These are phyloP conservation scores for Candida sp. DNA, from an alignment of 1,139 yeast species.

Conservation along the genomic window DNA sequence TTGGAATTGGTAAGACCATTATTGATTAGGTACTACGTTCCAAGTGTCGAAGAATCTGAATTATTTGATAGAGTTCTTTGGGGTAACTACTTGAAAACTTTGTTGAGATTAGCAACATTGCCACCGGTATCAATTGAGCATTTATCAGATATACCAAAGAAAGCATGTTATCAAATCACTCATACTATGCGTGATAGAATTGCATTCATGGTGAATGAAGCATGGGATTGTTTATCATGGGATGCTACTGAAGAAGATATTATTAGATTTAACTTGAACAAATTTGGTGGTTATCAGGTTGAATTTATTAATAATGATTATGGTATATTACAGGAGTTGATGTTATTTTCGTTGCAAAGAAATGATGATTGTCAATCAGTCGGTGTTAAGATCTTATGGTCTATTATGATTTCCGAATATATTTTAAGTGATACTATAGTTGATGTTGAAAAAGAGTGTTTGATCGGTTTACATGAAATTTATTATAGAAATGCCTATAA, in stretches of 20 bases:
- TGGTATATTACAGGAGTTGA: slow-evolving; percentile 60
- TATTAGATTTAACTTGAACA: slow-evolving; percentile 56
- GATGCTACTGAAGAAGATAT: slow-evolving; percentile 58
- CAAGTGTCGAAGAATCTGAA: slow-evolving; percentile 47
- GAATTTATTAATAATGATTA: slow-evolving; percentile 56
- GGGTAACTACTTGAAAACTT: slow-evolving; percentile 61
- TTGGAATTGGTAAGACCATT: slow-evolving; percentile 58
- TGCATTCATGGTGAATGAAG: slow-evolving; percentile 51
- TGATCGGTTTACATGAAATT: slow-evolving; percentile 61
- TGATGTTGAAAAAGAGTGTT: slow-evolving; percentile 62
- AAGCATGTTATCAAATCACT: slow-evolving; percentile 64
- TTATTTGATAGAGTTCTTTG: slow-evolving; percentile 54
- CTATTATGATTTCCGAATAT: slow-evolving; percentile 66
- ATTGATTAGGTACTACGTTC: slow-evolving; percentile 52
- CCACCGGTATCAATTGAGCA: slow-evolving; percentile 63
- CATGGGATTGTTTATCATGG: slow-evolving; percentile 79
- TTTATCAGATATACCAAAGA: slow-evolving; percentile 67
- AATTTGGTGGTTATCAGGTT: slow-evolving; percentile 72
- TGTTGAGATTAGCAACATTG: slow-evolving; percentile 51
- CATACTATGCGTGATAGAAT: slow-evolving; percentile 63
- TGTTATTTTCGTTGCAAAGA: slow-evolving; percentile 68
- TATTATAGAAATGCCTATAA: slow-evolving; percentile 55
- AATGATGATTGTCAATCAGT: slow-evolving; percentile 60
- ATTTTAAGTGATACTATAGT: slow-evolving; percentile 55
- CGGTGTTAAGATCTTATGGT: slow-evolving; percentile 70